Base-by-base conservation (phyloP, 208 protist genomes). In the Wallacemonas rigidus region DNA sequence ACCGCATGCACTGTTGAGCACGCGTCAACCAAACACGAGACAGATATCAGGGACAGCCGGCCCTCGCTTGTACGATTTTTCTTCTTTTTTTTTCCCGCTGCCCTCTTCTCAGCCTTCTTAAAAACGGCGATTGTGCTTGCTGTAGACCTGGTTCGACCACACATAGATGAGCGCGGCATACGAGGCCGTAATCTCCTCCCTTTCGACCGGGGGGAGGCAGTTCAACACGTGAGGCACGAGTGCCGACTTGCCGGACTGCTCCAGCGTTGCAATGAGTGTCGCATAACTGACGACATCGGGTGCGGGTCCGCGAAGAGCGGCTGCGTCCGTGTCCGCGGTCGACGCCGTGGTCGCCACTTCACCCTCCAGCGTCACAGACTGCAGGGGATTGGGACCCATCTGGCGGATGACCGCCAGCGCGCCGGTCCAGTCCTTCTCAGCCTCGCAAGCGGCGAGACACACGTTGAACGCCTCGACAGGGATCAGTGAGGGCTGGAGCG, bases 161-260 rank as follows among this genome's bases (percentile, higher is more conserved):
- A 96, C 87, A 67, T 88, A 74, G 62, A 96, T 95, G 61, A 96
- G 75, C 2, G 92, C 89, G 11, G 88, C 89, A 78, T 94, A 95
- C 54, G 89, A 91, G 17, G 92, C 86, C 1, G 87, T 93, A 36
- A 96, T 95, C 74, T 92, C 87, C 67, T 94, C 85, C 75, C 83
- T 83, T 77, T 95, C 88, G 11, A 86, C 3, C 39, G 84, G 76
- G 12, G 92, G 92, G 26, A 96, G 69, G 2, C 79, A 73, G 12
- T 87, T 81, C 53, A 96, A 74, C 15, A 96, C 80, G 53, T 77
- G 77, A 11, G 78, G 71, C 15, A 88, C 87, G 12, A 92, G 47
- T 1, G 69, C 64, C 11, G 89, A 75, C 72, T 91, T 91, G 26
- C 88, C 88, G 26, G 81, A 69, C 76, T 94, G 87, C 80, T 96